Evolutionary conservation across 371 early-diverging fungal genomes (phyloP).

Genomic region (Paraphysoderma sedebokerense): DNA sequence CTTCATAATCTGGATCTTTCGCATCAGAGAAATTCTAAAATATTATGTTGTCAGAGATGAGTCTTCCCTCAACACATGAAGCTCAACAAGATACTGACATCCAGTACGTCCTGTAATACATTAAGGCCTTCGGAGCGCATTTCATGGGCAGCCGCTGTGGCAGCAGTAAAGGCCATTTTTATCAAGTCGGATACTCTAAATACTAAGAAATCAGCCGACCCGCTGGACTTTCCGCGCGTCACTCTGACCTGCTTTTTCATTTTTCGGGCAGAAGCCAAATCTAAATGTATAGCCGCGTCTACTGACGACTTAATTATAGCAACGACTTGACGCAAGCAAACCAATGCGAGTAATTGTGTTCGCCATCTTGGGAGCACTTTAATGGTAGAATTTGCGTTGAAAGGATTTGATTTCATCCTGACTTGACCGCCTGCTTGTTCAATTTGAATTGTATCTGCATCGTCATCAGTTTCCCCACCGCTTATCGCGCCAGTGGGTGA

Average conservation of each 20-base stretch:
- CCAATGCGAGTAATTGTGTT: conserved; percentile 65
- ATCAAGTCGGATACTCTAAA: conserved; percentile 63
- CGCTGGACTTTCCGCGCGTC: background rate
- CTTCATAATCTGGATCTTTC: conserved; percentile 64
- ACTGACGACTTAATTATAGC: conserved; percentile 32
- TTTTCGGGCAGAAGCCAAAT: conserved; percentile 41
- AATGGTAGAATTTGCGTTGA: too few relatives aligned
- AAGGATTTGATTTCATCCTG: background rate
- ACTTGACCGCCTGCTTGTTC: conserved; percentile 15
- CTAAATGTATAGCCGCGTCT: conserved; percentile 46
- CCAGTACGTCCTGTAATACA: conserved; percentile 49
- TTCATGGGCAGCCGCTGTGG: conserved; percentile 61
- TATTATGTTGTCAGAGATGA: background rate
- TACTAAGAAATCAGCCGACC: conserved; percentile 50
- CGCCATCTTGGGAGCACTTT: conserved; percentile 73
- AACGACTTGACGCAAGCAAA: conserved; percentile 50
- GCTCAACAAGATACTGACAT: conserved; percentile 14
- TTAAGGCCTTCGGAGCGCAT: conserved; percentile 58
- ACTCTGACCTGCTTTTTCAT: conserved; percentile 22
- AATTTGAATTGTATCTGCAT: conserved; percentile 19
- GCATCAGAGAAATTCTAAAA: conserved; percentile 37
- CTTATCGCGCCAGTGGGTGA: background rate
- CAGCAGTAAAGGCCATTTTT: conserved; percentile 67
- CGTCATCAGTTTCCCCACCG: conserved; percentile 6
- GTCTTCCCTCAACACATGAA: background rate